phyloP scores from a whole-genome alignment of 352 stramenopile genomes.

The Pythium volutum region DNA sequence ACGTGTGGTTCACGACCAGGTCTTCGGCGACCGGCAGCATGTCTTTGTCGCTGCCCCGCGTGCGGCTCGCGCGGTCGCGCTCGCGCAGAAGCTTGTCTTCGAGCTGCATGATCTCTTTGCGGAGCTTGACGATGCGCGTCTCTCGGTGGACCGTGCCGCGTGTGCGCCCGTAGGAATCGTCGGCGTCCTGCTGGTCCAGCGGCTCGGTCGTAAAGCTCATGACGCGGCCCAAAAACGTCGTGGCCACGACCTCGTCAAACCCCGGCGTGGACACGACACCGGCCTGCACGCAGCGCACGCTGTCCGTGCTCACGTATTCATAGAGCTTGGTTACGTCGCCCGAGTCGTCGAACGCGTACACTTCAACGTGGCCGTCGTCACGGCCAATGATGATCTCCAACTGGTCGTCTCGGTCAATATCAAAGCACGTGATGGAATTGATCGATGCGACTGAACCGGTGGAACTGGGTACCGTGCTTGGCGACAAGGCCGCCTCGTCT shows the following conservation, averaged over 20 bases:
- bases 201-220: slow-evolving; percentile 84
- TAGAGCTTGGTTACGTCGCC: slow-evolving; percentile 62
- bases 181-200: slow-evolving; percentile 63
- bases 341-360: slow-evolving; percentile 56
- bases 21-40: slow-evolving; percentile 70
- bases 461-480: slow-evolving; percentile 8
- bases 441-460: slow-evolving; percentile 37
- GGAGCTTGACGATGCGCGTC: slow-evolving; percentile 76
- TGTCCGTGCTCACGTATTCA: slow-evolving; percentile 68
- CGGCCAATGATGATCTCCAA: slow-evolving; percentile 74
- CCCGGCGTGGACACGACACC: slow-evolving; percentile 68
- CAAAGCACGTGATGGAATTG: slow-evolving; percentile 75
- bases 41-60: slow-evolving; percentile 45
- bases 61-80: slow-evolving; percentile 35
- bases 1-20: slow-evolving; percentile 74
- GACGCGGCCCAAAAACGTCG: slow-evolving; percentile 76
- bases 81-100: slow-evolving; percentile 72
- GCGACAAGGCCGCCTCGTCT: slow-evolving; percentile 1
- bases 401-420: slow-evolving; percentile 80
- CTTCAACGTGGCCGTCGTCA: slow-evolving; percentile 77
- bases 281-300: slow-evolving; percentile 67
- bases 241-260: slow-evolving; percentile 72
- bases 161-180: slow-evolving; percentile 75
- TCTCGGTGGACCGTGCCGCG: slow-evolving; percentile 73
- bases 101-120: slow-evolving; percentile 65